Percentiles rank a stretch among this genome's conserved stretches.
phyloP scores from a whole-genome alignment of 805 yeast species.

The Candida gorgasii region DNA sequence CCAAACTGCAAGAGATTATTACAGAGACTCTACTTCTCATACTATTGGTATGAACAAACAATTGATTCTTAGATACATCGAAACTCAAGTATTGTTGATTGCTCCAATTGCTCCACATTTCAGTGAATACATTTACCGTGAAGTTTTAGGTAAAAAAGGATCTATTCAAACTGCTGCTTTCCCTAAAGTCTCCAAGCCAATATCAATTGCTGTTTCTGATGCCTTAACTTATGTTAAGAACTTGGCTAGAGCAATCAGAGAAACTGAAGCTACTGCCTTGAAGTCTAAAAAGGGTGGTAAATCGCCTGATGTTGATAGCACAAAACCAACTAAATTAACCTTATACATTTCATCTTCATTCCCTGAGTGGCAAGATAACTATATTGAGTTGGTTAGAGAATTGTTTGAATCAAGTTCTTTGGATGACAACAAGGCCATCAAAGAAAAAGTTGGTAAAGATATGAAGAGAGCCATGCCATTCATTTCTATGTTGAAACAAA shows the following conservation, averaged over 20 bases:
- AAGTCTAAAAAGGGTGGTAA: conserved; percentile 83
- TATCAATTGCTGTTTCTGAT: conserved; percentile 60
- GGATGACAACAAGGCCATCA: conserved; percentile 64
- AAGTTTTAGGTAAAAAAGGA: conserved; percentile 63
- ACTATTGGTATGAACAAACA: conserved; percentile 75
- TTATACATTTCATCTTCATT: conserved; percentile 76
- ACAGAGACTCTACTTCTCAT: conserved; percentile 74
- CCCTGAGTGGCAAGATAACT: conserved; percentile 68
- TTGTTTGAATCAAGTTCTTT: conserved; percentile 64
- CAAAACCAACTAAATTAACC: conserved; percentile 71
- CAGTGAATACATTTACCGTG: conserved; percentile 86
- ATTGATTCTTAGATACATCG: conserved; percentile 78
- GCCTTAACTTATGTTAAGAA: conserved; percentile 79
- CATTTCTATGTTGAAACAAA: conserved; percentile 80
- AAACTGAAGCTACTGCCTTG: conserved; percentile 82
- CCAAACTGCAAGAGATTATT: conserved; percentile 94
- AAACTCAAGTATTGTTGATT: conserved; percentile 77
- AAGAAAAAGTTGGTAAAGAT: conserved; percentile 74
- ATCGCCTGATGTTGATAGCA: conserved; percentile 69
- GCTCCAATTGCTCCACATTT: conserved; percentile 97
- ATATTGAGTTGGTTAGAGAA: conserved; percentile 69
- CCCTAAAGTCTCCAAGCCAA: conserved; percentile 74
- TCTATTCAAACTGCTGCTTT: conserved; percentile 75
- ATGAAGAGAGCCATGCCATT: conserved; percentile 99
- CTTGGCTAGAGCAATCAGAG: conserved; percentile 83